A percentile compares a stretch with the other conserved stretches of the same genome.
Conservation (phyloP, 2,329 filamentous ascomycete species). For the Ceratocystiopsis brevicomis region DNA sequence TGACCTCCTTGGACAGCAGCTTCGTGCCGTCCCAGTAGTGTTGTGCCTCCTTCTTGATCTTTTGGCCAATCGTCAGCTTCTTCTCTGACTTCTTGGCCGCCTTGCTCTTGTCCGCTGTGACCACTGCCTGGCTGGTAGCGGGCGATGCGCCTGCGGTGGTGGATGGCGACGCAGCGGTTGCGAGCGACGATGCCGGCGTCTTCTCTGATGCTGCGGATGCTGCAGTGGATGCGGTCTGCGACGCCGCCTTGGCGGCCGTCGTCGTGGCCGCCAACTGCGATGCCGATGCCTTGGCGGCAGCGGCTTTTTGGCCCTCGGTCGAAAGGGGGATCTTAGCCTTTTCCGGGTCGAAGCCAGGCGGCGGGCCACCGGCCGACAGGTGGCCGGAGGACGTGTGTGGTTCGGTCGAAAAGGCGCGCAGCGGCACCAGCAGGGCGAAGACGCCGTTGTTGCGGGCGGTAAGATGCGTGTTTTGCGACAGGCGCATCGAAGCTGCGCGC, state of each 20-base stretch:
- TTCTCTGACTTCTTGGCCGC: constrained; percentile 48
- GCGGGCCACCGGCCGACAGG: constrained; percentile 40
- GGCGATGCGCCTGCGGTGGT: constrained; percentile 8
- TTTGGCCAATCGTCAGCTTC: constrained; percentile 77
- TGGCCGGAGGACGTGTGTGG: constrained; percentile 30
- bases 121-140: constrained; percentile 24
- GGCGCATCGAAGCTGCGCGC: constrained; percentile 25
- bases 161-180: background rate
- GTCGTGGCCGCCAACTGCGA: background rate
- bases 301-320: constrained; percentile 24
- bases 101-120: constrained; percentile 25
- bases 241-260: constrained; percentile 9
- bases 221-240: constrained; percentile 9
- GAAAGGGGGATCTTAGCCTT: constrained; percentile 70
- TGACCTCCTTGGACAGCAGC: constrained; percentile 76
- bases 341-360: constrained; percentile 80
- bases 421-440: constrained; percentile 37
- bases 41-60: constrained; percentile 79
- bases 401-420: constrained; percentile 38
- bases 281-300: background rate
- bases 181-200: background rate
- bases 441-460: constrained; percentile 27
- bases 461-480: constrained; percentile 28
- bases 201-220: background rate
- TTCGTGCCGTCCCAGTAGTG: constrained; percentile 99